phyloP scores from a whole-genome alignment of 805 yeast genomes.

The Teunomyces panamensis region DNA sequence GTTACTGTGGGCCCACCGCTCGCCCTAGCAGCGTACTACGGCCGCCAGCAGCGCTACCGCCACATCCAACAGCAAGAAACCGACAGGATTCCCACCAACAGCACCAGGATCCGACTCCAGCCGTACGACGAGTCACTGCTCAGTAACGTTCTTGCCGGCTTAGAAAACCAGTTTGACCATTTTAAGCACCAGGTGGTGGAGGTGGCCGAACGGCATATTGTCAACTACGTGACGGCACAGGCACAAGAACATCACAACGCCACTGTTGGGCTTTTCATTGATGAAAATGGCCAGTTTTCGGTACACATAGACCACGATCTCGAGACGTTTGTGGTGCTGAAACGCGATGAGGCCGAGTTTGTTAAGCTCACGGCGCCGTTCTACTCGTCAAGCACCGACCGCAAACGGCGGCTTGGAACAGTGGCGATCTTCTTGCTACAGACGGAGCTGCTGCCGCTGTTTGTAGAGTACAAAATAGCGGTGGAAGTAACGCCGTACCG shows the following conservation, averaged over 20 bases:
- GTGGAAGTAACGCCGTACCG: slow-evolving; percentile 18
- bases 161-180: slow-evolving; percentile 37
- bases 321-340: slow-evolving; percentile 25
- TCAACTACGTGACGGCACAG: slow-evolving; percentile 21
- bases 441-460: slow-evolving; percentile 1
- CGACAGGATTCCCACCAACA: slow-evolving; percentile 3
- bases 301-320: slow-evolving; percentile 20
- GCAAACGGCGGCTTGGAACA: slow-evolving; percentile 23
- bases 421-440: slow-evolving; percentile 28
- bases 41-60: slow-evolving; percentile 13
- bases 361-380: slow-evolving; percentile 36
- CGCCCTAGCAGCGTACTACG: slow-evolving; percentile 25
- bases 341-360: slow-evolving; percentile 20
- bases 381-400: slow-evolving; percentile 18
- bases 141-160: slow-evolving; percentile 29
- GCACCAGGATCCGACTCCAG: slow-evolving; percentile 16
- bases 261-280: slow-evolving; percentile 18
- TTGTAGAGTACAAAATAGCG: slow-evolving; percentile 15
- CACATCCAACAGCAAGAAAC: slow-evolving; percentile 14
- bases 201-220: slow-evolving; percentile 21
- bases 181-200: slow-evolving; percentile 28
- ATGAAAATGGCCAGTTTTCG: slow-evolving; percentile 31
- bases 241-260: neutral
- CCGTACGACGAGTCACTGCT: slow-evolving; percentile 33
- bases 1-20: slow-evolving; percentile 38